Base-by-base conservation (phyloP, 2,329 filamentous ascomycete species). In the Fusarium lyarnte region DNA sequence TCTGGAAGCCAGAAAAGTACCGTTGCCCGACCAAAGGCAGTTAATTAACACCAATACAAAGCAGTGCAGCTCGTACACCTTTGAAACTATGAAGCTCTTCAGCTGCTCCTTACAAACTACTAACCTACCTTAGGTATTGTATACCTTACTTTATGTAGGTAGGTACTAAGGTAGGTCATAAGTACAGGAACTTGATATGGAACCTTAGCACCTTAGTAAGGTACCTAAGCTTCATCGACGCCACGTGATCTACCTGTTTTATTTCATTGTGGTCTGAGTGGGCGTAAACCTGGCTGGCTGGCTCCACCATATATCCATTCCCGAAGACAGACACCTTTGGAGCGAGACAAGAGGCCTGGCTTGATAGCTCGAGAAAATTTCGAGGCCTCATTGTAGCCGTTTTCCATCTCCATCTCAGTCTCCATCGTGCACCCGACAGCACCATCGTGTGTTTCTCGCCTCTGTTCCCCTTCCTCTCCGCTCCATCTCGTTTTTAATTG, bases 341-440 rank as follows among this genome's bases (percentile, higher is more conserved):
- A 73, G 66, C 64, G 59, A 73, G 31, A 63, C 53, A 23, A 60
- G 49, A 52, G 47, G 61, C 49, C 49, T 52, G 58, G 62, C 38
- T 46, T 49, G 64, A 76, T 66, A 78, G 78, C 77, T 80, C 78
- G 77, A 75, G 79, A 82, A 82, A 82, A 80, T 80, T 82, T 82
- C 80, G 68, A 76, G 76, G 73, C 72, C 77, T 77, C 76, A 77
- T 74, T 65, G 70, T 57, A 51, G 60, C 66, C 65, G 65, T 52
- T 38, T 55, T 51, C 63, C 75, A 73, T 69, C 64, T 52, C 53
- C 65, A 68, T 51, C 63, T 63, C 36, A 16, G 21, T 23, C n/a
- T 23, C 29, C 27, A 49, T 33, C 29, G 46, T 49, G 29, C 47
- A 65, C 69, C 42, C 63, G 72, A 68, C 63, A 72, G 65, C 72